Evolutionary conservation across 78 protist species (phyloP).

Genomic region (Dictyostelium capitatum): DNA sequence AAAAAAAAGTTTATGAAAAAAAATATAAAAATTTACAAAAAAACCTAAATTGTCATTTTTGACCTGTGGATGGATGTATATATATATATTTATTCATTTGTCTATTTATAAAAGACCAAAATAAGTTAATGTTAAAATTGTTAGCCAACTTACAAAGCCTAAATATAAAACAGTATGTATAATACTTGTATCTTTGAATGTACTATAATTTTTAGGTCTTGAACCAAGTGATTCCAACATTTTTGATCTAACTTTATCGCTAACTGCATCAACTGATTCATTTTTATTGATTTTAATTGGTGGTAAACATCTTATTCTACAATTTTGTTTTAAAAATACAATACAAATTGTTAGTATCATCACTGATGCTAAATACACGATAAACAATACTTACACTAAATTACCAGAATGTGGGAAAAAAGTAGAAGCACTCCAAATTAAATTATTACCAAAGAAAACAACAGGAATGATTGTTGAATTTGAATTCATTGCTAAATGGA

Average conservation of each 20-base stretch:
- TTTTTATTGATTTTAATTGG: slow-evolving; percentile 18
- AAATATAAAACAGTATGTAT: not conserved
- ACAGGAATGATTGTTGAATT: slow-evolving; percentile 40
- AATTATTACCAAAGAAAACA: slow-evolving; percentile 39
- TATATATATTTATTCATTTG: not conserved
- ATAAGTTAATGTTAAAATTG: not conserved
- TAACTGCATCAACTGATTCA: slow-evolving; percentile 20
- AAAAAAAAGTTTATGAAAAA: no score
- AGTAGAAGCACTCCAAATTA: slow-evolving; percentile 2
- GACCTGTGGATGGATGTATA: no score
- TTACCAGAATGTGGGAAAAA: slow-evolving; percentile 48
- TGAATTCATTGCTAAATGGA: slow-evolving; percentile 69
- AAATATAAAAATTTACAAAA: no score
- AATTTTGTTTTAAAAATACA: no score
- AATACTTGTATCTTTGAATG: not conserved
- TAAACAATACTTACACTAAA: slow-evolving; percentile 22
- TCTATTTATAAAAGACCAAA: not conserved
- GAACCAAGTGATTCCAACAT: slow-evolving; percentile 34
- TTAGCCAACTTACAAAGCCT: not conserved
- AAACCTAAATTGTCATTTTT: no score
- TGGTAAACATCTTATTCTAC: slow-evolving; percentile 52
- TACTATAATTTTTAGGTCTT: not conserved
- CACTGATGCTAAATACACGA: no score
- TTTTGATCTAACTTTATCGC: slow-evolving; percentile 7
- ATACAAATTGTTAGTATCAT: no score